Evolutionary conservation across 129 eudicot genomes (phyloP).

Genomic region (Flaveria bidentis): DNA sequence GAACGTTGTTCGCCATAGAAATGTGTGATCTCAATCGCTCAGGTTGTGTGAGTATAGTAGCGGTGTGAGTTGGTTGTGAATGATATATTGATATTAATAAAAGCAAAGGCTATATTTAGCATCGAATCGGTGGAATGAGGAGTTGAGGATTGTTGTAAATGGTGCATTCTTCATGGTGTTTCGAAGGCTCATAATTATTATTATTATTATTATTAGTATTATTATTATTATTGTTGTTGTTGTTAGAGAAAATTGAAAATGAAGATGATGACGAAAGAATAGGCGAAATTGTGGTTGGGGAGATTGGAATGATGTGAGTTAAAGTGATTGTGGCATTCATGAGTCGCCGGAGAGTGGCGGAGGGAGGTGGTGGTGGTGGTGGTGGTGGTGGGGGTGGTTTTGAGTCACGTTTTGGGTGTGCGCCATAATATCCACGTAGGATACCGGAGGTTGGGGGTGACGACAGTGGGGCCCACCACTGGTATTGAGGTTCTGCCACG

Average conservation of each 20-base stretch:
- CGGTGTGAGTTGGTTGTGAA: conserved; percentile 32
- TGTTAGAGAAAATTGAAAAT: background rate
- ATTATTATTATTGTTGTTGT: too few relatives aligned
- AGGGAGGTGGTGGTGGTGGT: background rate
- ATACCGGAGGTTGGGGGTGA: background rate
- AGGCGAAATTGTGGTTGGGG: conserved; percentile 25
- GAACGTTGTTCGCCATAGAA: too few relatives aligned
- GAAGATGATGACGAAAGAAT: conserved; percentile 13
- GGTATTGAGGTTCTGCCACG: conserved; percentile 18
- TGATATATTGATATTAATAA: background rate
- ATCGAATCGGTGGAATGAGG: conserved; percentile 18
- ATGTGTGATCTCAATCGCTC: background rate
- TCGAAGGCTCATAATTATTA: background rate
- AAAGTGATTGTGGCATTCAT: too few relatives aligned
- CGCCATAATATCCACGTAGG: conserved; percentile 1
- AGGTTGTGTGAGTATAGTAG: background rate
- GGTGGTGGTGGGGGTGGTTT: conserved; percentile 16
- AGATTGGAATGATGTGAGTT: conserved; percentile 19
- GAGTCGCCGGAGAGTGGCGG: conserved; percentile 15
- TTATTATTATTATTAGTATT: too few relatives aligned
- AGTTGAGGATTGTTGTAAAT: conserved; percentile 55
- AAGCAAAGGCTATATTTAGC: conserved; percentile 35
- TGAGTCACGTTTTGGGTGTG: conserved; percentile 11
- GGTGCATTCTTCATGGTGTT: conserved; percentile 38
- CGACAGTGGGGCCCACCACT: background rate